Base-by-base conservation (phyloP, 441 rosid species). In the Geranium incanum region DNA sequence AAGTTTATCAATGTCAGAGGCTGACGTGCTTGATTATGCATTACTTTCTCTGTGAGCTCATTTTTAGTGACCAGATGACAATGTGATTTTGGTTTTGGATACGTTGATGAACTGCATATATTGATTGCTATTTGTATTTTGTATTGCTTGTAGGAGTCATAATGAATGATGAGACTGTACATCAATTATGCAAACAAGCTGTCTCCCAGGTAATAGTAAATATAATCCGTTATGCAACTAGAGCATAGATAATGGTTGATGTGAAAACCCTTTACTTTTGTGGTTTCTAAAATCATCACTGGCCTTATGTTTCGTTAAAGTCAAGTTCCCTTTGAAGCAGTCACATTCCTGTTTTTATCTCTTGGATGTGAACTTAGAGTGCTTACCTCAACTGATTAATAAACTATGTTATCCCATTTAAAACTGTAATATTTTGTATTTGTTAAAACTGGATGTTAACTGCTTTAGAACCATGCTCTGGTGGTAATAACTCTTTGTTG, bases 151-250 rank as follows among this genome's bases (percentile, higher is more conserved):
- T 78, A 94, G 97, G 97, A 15, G 92, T 92, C 12, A 94, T 94
- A 72, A 88, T 94, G 92, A 94, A 94, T 76, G 99, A 94, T 69
- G 99, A 94, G 81, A 94, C 97, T 0, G 97, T 94, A 23, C 94
- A 89, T 84, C 99, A 94, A 77, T 75, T 94, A 68, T 87, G 97
- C 74, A 94, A 90, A 75, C 97, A 94, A 86, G 97, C 99, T 72
- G 97, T 94, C 72, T 83, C 93, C 71, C 97, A 94, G 95, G 99
- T 92, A 84, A 72, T 64, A 36, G 36, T n/a, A 12, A 16, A 16
- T 39, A n/a, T 16, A 21, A 55, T 74, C 21, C 13, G 55, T 48
- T 48, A 7, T 65, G 70, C 67, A 12, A 67, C 21, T 21, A 21
- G 21, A 21, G 21, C 21, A 21, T 21, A 21, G 13, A 12, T 48